Percentiles rank a stretch among this genome's conserved stretches.
These are phyloP conservation scores for Saccharomyces eubayanus DNA, from an alignment of 805 yeast species.

Conservation along the genomic window DNA sequence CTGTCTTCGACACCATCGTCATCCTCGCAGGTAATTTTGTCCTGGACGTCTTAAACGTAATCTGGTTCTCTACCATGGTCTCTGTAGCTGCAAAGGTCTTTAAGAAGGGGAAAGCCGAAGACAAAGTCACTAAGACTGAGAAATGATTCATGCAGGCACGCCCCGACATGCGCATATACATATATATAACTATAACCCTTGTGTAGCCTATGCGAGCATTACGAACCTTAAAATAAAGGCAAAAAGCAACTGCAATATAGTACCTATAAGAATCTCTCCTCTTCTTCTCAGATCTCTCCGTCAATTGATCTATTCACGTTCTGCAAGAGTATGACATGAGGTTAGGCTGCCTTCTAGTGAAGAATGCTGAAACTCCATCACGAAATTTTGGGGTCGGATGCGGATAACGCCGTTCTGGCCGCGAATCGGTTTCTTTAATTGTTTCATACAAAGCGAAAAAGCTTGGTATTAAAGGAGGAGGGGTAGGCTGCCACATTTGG, in stretches of 20 bases:
- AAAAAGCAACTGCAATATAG: background rate
- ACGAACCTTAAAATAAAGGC: background rate
- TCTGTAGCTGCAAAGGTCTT: conserved; percentile 45
- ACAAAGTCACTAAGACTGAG: background rate
- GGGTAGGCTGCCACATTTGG: background rate
- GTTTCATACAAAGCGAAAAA: background rate
- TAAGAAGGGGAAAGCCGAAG: background rate
- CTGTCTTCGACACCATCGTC: conserved; percentile 29
- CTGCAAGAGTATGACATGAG: background rate
- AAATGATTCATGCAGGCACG: background rate
- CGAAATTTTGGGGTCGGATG: background rate
- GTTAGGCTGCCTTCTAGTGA: background rate
- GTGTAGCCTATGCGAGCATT: background rate
- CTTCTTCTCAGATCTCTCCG: background rate
- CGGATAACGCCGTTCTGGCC: background rate
- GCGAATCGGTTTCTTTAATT: background rate
- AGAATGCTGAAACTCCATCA: background rate
- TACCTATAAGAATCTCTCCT: background rate
- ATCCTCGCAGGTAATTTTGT: conserved; percentile 44
- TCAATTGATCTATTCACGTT: background rate
- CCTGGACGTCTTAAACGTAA: conserved; percentile 56
- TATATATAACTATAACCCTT: background rate
- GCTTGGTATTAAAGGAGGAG: background rate
- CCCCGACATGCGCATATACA: background rate
- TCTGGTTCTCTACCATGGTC: conserved; percentile 80